A percentile compares a stretch with the other conserved stretches of the same genome.
Evolutionary conservation across 306 rosid species (phyloP).

Genomic region (Hippophae tibetana): DNA sequence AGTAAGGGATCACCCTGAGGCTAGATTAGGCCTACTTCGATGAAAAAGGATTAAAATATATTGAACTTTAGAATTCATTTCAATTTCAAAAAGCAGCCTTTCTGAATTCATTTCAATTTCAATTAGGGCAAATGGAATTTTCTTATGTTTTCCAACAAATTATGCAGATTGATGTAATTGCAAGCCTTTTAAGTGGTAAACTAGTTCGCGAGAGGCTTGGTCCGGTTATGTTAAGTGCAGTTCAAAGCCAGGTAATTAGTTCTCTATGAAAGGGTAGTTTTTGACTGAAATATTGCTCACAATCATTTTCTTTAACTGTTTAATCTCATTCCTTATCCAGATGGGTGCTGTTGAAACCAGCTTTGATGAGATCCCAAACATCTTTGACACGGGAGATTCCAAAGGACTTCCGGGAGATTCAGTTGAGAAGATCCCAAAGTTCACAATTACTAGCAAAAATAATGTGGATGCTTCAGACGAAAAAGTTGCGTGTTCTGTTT

Average conservation of each 20-base stretch:
- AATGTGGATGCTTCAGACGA: constrained; percentile 73
- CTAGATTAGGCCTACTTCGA: too few species aligned
- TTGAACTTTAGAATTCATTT: too few species aligned
- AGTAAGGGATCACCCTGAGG: background rate
- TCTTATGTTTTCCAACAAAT: constrained; percentile 13
- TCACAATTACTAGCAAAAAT: constrained; percentile 52
- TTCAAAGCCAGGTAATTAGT: constrained; percentile 87
- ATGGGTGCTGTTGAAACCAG: constrained; percentile 87
- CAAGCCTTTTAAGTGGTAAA: constrained; percentile 91
- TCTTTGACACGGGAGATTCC: constrained; percentile 74
- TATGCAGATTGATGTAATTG: constrained; percentile 89
- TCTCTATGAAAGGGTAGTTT: constrained; percentile 2
- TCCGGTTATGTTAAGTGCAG: constrained; percentile 98
- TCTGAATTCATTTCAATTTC: too few species aligned
- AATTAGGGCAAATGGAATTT: too few species aligned
- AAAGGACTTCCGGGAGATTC: constrained; percentile 84
- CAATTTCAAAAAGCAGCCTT: too few species aligned
- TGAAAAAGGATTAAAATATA: too few species aligned
- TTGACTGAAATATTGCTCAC: background rate
- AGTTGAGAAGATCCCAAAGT: constrained; percentile 78
- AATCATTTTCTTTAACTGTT: constrained; percentile 22
- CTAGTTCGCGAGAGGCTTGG: constrained; percentile 95
- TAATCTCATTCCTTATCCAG: constrained; percentile 26
- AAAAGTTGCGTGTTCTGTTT: constrained; percentile 80
- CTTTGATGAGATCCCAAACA: constrained; percentile 78